Conservation (phyloP, 805 yeast species). For the Metschnikowia proteae region DNA sequence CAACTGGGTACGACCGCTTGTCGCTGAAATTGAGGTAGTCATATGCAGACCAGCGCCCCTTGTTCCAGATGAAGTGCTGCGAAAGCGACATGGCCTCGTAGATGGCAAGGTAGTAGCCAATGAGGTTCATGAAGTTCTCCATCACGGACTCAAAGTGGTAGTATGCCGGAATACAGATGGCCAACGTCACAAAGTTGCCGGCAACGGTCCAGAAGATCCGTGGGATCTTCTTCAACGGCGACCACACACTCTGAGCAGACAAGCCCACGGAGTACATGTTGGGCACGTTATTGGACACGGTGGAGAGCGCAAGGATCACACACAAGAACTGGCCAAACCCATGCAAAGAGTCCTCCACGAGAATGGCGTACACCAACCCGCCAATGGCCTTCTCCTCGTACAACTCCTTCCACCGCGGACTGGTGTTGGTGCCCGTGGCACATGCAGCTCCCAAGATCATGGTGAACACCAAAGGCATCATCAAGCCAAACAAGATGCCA, state of each 20-base stretch:
- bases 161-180: conserved; percentile 86
- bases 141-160: conserved; percentile 68
- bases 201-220: conserved; percentile 76
- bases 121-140: conserved; percentile 85
- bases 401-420: conserved; percentile 41
- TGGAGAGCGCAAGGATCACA: conserved; percentile 78
- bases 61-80: conserved; percentile 79
- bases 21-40: conserved; percentile 60
- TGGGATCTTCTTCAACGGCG: conserved; percentile 69
- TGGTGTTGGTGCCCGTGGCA: conserved; percentile 57
- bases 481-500: conserved; percentile 60
- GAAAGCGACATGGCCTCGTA: conserved; percentile 72
- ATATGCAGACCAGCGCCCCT: conserved; percentile 56
- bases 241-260: conserved; percentile 82
- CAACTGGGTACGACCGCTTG: conserved; percentile 60
- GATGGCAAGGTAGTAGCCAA: conserved; percentile 87
- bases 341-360: conserved; percentile 76
- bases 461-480: conserved; percentile 65
- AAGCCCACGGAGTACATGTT: conserved; percentile 89
- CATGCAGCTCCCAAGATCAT: conserved; percentile 85
- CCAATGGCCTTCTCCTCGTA: conserved; percentile 62
- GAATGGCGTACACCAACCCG: conserved; percentile 75
- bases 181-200: conserved; percentile 75
- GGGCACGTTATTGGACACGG: conserved; percentile 89
- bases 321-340: conserved; percentile 89